These are phyloP conservation scores for Aspergillus biplanus DNA, from an alignment of 495 filamentous ascomycete genomes.

Conservation along the genomic window DNA sequence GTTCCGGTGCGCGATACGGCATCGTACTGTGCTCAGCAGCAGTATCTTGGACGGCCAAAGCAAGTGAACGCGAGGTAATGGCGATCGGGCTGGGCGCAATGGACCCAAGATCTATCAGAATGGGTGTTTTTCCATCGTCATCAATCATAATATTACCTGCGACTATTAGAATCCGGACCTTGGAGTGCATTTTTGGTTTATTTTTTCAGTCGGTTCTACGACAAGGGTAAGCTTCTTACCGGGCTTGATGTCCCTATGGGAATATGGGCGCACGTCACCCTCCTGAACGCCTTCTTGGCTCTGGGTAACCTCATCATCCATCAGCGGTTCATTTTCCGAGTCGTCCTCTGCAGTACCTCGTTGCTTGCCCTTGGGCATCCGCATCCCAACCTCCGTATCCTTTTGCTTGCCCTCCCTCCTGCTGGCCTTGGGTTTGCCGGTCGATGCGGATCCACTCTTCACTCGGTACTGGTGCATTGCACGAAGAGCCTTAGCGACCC, in stretches of 20 bases:
- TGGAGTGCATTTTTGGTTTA: too few species aligned
- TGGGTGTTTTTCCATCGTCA: constrained; percentile 81
- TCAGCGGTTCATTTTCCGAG: constrained; percentile 76
- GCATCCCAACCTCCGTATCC: constrained; percentile 61
- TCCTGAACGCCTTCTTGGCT: constrained; percentile 72
- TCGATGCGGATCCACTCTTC: constrained; percentile 53
- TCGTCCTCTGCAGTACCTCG: constrained; percentile 64
- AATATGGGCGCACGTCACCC: constrained; percentile 78
- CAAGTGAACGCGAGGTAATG: constrained; percentile 91
- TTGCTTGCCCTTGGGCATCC: constrained; percentile 56
- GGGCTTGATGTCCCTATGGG: constrained; percentile 97
- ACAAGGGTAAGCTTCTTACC: constrained; percentile 52
- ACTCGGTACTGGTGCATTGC: constrained; percentile 90
- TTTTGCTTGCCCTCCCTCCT: constrained; percentile 61
- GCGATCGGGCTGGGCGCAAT: constrained; percentile 84
- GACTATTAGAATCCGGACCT: constrained; percentile 19
- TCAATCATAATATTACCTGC: constrained; percentile 95
- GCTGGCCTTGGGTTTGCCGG: constrained; percentile 63
- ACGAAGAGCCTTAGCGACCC: constrained; percentile 84
- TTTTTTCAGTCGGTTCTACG: too few species aligned
- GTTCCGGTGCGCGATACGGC: constrained; percentile 96
- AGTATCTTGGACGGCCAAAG: constrained; percentile 87
- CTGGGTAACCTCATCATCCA: constrained; percentile 78
- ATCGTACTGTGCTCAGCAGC: constrained; percentile 97
- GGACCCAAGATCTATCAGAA: constrained; percentile 98